phyloP scores from a whole-genome alignment of 163 green algal genomes.

The Chlorella variabilis region DNA sequence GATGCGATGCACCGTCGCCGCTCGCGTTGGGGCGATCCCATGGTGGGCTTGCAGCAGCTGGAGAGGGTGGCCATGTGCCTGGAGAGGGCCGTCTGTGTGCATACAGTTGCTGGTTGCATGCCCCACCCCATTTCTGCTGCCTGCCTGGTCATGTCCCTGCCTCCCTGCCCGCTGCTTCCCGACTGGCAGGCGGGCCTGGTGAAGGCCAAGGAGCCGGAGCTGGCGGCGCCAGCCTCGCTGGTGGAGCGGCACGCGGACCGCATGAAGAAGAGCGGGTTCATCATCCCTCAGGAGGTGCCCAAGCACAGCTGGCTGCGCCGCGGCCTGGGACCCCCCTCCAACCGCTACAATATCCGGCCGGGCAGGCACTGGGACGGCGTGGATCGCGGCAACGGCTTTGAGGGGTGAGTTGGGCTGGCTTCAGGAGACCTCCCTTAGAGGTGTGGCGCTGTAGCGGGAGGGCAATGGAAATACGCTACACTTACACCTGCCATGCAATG shows the following conservation, averaged over 20 bases:
- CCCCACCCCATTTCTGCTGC: not conserved
- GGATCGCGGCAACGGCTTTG: constrained; percentile 92
- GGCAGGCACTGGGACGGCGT: constrained; percentile 97
- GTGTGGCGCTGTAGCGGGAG: not conserved
- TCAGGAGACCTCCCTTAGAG: too few species aligned
- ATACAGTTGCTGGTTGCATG: not conserved
- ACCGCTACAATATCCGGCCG: constrained; percentile 91
- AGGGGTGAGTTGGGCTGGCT: constrained; percentile 61
- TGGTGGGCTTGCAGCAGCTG: too few species aligned
- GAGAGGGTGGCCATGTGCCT: too few species aligned
- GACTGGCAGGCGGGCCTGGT: constrained; percentile 19
- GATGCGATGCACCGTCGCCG: constrained; percentile 48
- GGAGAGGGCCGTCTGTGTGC: not conserved
- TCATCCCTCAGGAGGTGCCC: constrained; percentile 88
- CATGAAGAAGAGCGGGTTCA: constrained; percentile 83
- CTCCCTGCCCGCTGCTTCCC: not conserved
- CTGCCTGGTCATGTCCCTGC: not conserved
- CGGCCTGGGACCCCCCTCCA: constrained; percentile 74
- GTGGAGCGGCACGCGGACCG: constrained; percentile 39
- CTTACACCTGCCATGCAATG: not conserved
- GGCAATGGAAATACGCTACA: not conserved
- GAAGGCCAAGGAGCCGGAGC: not conserved
- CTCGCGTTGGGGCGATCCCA: constrained; percentile 79
- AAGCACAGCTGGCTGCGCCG: constrained; percentile 91
- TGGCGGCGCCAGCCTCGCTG: constrained; percentile 34